Percentiles rank a stretch among this genome's conserved stretches.
phyloP scores from a whole-genome alignment of 306 rosid genomes.

The Cucurbita argyrosperma region DNA sequence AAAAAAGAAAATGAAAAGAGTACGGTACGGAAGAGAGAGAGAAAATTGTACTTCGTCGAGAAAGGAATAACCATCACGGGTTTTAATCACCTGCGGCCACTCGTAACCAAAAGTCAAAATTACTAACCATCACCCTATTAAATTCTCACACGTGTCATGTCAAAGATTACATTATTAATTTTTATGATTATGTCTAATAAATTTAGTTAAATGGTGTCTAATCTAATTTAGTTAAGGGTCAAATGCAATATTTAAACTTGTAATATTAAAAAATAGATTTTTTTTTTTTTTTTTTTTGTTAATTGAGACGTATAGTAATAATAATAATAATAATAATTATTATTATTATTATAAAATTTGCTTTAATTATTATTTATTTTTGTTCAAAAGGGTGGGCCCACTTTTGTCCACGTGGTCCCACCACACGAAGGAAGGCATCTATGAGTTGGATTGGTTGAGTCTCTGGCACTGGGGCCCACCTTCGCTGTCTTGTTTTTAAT shows the following conservation, averaged over 20 bases:
- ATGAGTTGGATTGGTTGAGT: not conserved
- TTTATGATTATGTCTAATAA: too few relatives aligned
- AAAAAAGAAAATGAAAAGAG: not conserved
- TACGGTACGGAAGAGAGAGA: not conserved
- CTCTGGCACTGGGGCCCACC: not conserved
- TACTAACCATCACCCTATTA: not conserved
- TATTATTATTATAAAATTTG: too few relatives aligned
- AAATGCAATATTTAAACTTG: too few relatives aligned
- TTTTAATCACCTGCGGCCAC: not conserved
- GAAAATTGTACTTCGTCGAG: not conserved
- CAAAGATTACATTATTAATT: not conserved
- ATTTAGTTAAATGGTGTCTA: too few relatives aligned
- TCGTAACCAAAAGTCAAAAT: not conserved
- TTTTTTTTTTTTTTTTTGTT: too few relatives aligned
- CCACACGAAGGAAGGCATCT: conserved; percentile 1
- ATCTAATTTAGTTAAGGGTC: too few relatives aligned
- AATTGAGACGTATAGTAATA: too few relatives aligned
- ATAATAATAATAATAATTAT: too few relatives aligned
- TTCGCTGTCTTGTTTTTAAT: not conserved
- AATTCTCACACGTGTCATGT: not conserved
- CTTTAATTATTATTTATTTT: too few relatives aligned
- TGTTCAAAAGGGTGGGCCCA: not conserved
- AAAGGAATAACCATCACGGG: not conserved
- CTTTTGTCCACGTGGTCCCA: not conserved
- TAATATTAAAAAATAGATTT: too few relatives aligned